Evolutionary conservation across 345 rosid genomes (phyloP).

Genomic region (Stellera chamaejasme): DNA sequence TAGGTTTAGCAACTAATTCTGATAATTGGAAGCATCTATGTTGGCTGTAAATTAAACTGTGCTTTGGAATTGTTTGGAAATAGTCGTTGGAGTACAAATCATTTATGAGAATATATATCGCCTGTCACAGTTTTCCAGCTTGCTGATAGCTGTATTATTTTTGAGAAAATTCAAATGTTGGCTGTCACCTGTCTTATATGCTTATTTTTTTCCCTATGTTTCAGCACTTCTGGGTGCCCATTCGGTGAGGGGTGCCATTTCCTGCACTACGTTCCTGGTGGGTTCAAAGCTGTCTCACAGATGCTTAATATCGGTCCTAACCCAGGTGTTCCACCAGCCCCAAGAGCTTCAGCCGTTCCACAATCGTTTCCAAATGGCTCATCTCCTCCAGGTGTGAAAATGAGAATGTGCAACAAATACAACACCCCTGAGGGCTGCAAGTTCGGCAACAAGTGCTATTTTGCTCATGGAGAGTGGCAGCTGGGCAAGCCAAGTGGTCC

Average conservation of each 20-base stretch:
- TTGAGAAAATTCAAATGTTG: neutral
- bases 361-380: constrained; percentile 47
- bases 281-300: constrained; percentile 77
- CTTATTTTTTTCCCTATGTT: constrained; percentile 21
- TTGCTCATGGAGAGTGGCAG: constrained; percentile 86
- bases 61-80: neutral
- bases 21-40: no score
- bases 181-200: neutral
- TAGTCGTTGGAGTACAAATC: neutral
- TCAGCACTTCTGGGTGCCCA: constrained; percentile 95
- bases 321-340: constrained; percentile 40
- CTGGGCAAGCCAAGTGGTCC: constrained; percentile 51
- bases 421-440: constrained; percentile 81
- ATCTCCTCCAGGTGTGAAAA: constrained; percentile 50
- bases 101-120: neutral
- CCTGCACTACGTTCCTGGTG: constrained; percentile 95
- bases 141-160: no score
- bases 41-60: neutral
- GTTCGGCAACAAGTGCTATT: constrained; percentile 76
- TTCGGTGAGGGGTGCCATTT: constrained; percentile 98
- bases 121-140: neutral
- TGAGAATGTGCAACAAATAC: constrained; percentile 60
- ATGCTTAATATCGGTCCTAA: constrained; percentile 47
- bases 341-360: constrained; percentile 50
- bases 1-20: no score